phyloP scores from a whole-genome alignment of 306 rosid genomes.

The Lathyrus oleraceus region DNA sequence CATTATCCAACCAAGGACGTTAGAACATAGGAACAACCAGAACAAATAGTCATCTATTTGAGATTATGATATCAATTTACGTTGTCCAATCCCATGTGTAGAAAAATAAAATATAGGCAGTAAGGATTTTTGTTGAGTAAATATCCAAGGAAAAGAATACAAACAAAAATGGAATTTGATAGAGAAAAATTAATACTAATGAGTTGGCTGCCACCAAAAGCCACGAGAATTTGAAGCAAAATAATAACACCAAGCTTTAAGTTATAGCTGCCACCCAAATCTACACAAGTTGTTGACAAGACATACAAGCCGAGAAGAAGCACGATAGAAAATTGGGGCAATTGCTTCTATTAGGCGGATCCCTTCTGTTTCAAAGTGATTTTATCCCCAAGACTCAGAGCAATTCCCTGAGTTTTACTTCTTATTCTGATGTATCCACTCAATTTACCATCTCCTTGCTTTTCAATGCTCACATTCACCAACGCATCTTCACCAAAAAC shows the following conservation, averaged over 20 bases:
- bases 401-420: conserved; percentile 99
- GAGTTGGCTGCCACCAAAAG: conserved; percentile 42
- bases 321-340: conserved; percentile 22
- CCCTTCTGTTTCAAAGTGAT: conserved; percentile 99
- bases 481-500: conserved; percentile 98
- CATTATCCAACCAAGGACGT: conserved; percentile 9
- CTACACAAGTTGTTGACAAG: conserved; percentile 51
- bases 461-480: conserved; percentile 94
- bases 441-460: conserved; percentile 82
- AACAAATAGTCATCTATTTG: conserved; percentile 41
- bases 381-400: conserved; percentile 97
- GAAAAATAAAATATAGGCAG: conserved; percentile 37
- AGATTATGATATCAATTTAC: conserved; percentile 41
- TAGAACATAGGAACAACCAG: conserved; percentile 11
- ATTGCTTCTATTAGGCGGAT: conserved; percentile 45
- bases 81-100: conserved; percentile 40
- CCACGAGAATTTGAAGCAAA: conserved; percentile 34
- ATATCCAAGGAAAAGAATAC: conserved; percentile 45
- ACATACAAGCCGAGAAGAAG: conserved; percentile 37
- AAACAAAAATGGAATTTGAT: conserved; percentile 45
- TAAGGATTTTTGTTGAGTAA: conserved; percentile 33
- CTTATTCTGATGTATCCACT: conserved; percentile 97
- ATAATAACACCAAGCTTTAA: conserved; percentile 25
- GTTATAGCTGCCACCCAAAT: conserved; percentile 38
- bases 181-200: conserved; percentile 32